Conservation (phyloP, 1,139 yeast genomes). For the Saccharomycopsis hybrid region DNA sequence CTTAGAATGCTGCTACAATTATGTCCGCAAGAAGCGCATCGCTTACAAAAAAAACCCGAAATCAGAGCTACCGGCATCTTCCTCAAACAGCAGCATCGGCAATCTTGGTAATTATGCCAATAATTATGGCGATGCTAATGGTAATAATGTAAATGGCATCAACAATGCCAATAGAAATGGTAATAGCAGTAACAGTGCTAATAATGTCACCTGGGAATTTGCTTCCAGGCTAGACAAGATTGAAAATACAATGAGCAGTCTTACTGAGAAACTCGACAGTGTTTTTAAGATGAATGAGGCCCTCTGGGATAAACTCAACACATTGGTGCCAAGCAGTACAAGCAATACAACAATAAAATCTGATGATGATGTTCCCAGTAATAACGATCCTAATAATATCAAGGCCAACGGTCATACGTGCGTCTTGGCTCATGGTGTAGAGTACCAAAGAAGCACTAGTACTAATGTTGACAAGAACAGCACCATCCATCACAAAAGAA, state of each 20-base stretch:
- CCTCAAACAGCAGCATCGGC: not conserved
- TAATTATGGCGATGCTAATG: not conserved
- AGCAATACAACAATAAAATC: no score
- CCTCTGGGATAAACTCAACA: not conserved
- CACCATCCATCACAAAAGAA: not conserved
- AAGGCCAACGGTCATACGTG: no score
- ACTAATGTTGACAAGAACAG: not conserved
- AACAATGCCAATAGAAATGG: no score
- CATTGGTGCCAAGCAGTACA: no score
- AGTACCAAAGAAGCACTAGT: no score
- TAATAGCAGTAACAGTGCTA: no score
- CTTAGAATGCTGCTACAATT: constrained; percentile 15
- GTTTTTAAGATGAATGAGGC: not conserved
- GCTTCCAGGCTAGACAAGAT: not conserved
- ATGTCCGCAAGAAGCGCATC: constrained; percentile 18
- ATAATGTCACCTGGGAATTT: no score
- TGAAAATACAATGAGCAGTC: not conserved
- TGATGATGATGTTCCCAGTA: no score
- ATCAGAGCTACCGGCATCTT: not conserved
- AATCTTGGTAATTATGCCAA: not conserved
- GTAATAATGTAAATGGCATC: no score
- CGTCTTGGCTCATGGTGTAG: no score
- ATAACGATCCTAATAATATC: no score
- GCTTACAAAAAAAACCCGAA: constrained; percentile 7
- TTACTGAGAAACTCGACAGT: constrained; percentile 1